Evolutionary conservation across 805 yeast species (phyloP).

Genomic region (Wickerhamomyces chambardii): DNA sequence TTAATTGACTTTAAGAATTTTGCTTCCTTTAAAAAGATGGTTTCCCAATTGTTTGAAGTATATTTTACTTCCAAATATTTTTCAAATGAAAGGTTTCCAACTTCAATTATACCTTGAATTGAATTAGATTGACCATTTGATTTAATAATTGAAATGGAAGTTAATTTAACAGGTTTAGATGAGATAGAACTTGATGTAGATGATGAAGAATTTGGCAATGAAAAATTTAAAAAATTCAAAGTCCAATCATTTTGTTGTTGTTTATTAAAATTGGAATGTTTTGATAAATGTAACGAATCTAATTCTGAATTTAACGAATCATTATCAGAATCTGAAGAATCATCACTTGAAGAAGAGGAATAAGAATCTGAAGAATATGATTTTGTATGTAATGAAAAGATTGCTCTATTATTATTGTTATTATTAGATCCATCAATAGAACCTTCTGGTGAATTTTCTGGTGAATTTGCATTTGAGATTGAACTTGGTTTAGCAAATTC

Average conservation of each 20-base stretch:
- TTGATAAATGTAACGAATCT: no score
- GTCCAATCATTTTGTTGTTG: slow-evolving; percentile 6
- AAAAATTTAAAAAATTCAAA: slow-evolving; percentile 9
- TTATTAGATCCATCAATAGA: not conserved
- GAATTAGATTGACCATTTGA: slow-evolving; percentile 23
- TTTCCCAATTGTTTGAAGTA: slow-evolving; percentile 41
- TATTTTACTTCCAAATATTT: slow-evolving; percentile 34
- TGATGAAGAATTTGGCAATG: not conserved
- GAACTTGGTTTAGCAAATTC: slow-evolving; percentile 52
- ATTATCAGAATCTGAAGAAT: no score
- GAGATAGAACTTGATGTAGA: slow-evolving; percentile 4
- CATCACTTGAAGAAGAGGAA: not conserved
- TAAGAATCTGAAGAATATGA: not conserved
- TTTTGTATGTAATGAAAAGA: not conserved
- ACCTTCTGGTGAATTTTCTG: slow-evolving; percentile 18
- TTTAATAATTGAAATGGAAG: slow-evolving; percentile 23
- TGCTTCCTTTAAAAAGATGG: slow-evolving; percentile 30
- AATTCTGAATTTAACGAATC: no score
- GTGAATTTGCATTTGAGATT: slow-evolving; percentile 51
- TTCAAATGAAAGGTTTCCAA: slow-evolving; percentile 27
- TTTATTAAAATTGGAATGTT: not conserved
- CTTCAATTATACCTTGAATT: slow-evolving; percentile 30
- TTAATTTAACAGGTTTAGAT: slow-evolving; percentile 26
- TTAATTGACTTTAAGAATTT: slow-evolving; percentile 15
- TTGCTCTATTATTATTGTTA: not conserved